Base-by-base conservation (phyloP, 805 yeast species). In the Torulaspora delbrueckii region DNA sequence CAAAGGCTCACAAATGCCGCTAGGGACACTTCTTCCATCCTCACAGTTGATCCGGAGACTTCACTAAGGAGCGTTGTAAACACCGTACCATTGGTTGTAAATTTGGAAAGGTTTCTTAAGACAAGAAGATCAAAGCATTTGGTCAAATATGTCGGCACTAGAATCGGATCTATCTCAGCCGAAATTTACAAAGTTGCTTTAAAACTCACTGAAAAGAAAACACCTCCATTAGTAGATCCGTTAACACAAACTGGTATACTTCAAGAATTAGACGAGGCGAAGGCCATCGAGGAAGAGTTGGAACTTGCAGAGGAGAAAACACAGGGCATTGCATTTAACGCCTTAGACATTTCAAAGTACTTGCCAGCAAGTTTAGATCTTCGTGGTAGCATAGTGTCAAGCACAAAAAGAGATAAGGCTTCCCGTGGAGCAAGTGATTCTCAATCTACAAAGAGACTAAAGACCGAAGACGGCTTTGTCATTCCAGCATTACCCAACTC, bases 81-180 rank as follows among this genome's bases (percentile, higher is more conserved):
- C 2, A 55, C 68, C 19, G 52, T 82, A 3, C 75, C 82, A 2
- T 62, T 88, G 22, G 71, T 82, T 0, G 71, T 88, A 57, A 83
- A 81, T 57, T 70, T 85, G 42, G 75, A 78, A 26, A 71, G 93
- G 54, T 89, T 77, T 55, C 72, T 85, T 42, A 83, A 87, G 58
- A 67, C 76, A 27, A 72, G 82, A 56, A 75, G 97, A 53, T 74
- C 84, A 8, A 63, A 69, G 37, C 84, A 84, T 53, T 71, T 93
- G 12, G 77, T 71, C 1, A 77, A 77, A 27, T 73, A 84, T 40
- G 84, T 83, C 10, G 71, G 74, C 25, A 82, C 84, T 37, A 74
- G 87, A 43, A 65, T 89, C 26, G 98, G 98, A 2, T 66, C 73
- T 5, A 63, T 84, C 2, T 73, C 95, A 0, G 73, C 93, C 0